A percentile compares a stretch with the other conserved stretches of the same genome.
These are phyloP conservation scores for Wallacemonas sp. DNA, from an alignment of 208 protist species.

Conservation along the genomic window DNA sequence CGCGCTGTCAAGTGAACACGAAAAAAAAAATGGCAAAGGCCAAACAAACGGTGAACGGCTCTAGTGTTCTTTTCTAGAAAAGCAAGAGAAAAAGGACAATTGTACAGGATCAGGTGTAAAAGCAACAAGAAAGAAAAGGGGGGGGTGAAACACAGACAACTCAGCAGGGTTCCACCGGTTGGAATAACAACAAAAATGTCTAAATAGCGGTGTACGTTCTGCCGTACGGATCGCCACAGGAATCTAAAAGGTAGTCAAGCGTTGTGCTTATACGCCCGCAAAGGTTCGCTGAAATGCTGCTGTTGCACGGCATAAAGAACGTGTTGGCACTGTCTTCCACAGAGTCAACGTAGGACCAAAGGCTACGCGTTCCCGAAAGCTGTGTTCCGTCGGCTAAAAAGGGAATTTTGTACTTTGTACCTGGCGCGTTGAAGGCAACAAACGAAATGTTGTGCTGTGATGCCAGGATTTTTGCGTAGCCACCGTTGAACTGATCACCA, in stretches of 20 bases:
- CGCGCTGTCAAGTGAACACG: too few species aligned
- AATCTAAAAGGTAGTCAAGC: constrained; percentile 39
- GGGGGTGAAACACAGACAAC: not conserved
- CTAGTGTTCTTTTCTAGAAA: constrained; percentile 11
- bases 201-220: constrained; percentile 22
- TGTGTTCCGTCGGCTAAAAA: constrained; percentile 44
- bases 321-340: constrained; percentile 66
- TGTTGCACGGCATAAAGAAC: constrained; percentile 56
- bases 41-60: not conserved
- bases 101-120: too few species aligned
- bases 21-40: too few species aligned
- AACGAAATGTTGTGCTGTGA: constrained; percentile 48
- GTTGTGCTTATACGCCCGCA: constrained; percentile 75
- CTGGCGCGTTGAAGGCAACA: constrained; percentile 84
- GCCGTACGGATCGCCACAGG: constrained; percentile 70
- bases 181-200: not conserved
- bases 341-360: constrained; percentile 82
- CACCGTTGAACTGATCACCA: constrained; percentile 88
- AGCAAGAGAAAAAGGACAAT: constrained; percentile 15
- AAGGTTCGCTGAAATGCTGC: constrained; percentile 39
- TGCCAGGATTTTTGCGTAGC: constrained; percentile 81
- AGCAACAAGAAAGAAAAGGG: not conserved
- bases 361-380: constrained; percentile 43
- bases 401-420: constrained; percentile 53
- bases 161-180: too few species aligned